These are phyloP conservation scores for Ambrosiella xylebori DNA, from an alignment of 2,329 filamentous ascomycete species.

Conservation along the genomic window DNA sequence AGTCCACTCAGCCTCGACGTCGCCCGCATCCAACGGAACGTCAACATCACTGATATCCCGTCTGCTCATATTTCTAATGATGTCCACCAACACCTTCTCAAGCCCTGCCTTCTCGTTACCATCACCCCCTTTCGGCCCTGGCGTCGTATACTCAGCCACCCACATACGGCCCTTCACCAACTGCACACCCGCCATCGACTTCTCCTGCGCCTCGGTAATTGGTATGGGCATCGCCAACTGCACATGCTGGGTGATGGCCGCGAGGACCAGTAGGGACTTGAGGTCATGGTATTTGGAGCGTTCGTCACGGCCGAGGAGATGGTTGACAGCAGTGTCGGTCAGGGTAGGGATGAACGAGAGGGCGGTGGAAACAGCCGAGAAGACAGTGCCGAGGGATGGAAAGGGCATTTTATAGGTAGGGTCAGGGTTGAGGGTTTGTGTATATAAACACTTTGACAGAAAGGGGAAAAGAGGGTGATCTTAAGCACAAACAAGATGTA, in stretches of 20 bases:
- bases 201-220: neutral
- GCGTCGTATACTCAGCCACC: constrained; percentile 54
- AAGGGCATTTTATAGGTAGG: neutral
- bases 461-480: neutral
- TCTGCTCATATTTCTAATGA: constrained; percentile 33
- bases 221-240: neutral
- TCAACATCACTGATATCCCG: neutral
- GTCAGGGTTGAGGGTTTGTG: neutral
- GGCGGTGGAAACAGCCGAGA: neutral
- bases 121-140: constrained; percentile 37
- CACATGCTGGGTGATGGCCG: constrained; percentile 15
- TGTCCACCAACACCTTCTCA: constrained; percentile 30
- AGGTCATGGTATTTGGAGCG: constrained; percentile 64
- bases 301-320: constrained; percentile 50
- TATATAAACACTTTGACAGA: no score
- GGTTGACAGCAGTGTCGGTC: constrained; percentile 42
- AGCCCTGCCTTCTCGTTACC: constrained; percentile 26
- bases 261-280: constrained; percentile 53
- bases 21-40: constrained; percentile 8
- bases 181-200: constrained; percentile 38
- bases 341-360: constrained; percentile 34
- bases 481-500: no score
- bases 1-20: constrained; percentile 60
- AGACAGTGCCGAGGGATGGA: neutral
- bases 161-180: constrained; percentile 66